A percentile compares a stretch with the other conserved stretches of the same genome.
Conservation (phyloP, 2,329 filamentous ascomycete species). For the Nothopassalora personata region DNA sequence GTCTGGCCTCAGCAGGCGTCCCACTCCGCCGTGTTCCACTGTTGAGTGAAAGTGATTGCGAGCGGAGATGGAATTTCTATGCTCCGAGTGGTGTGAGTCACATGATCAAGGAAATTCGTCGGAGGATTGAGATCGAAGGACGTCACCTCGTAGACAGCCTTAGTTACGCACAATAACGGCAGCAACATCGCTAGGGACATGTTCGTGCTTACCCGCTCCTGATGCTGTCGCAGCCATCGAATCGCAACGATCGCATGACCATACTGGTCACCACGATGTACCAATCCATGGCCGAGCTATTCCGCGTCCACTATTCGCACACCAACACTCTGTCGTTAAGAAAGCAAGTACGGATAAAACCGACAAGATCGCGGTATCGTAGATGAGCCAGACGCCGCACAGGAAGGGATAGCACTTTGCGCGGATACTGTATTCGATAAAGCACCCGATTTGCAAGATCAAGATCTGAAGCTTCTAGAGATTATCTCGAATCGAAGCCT, state of each 20-base stretch:
- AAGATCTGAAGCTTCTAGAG: neutral
- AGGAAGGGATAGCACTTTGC: neutral
- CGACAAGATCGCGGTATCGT: neutral
- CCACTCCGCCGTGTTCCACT: neutral
- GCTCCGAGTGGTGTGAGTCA: neutral
- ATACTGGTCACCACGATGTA: slow-evolving; percentile 43
- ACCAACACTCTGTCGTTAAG: slow-evolving; percentile 47
- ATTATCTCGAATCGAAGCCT: neutral
- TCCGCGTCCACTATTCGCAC: slow-evolving; percentile 47
- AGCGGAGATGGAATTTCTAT: neutral
- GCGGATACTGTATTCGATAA: neutral
- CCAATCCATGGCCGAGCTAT: slow-evolving; percentile 43
- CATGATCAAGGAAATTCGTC: neutral
- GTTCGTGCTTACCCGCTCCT: slow-evolving; percentile 11
- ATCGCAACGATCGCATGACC: neutral
- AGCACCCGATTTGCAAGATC: neutral
- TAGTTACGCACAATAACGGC: neutral
- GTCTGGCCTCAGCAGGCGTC: neutral
- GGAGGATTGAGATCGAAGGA: neutral
- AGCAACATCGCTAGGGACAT: slow-evolving; percentile 2
- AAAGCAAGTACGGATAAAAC: slow-evolving; percentile 12
- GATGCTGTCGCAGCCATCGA: neutral
- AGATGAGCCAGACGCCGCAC: slow-evolving; percentile 7
- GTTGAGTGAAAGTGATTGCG: neutral
- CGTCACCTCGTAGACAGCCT: neutral